Evolutionary conservation across 352 stramenopile genomes (phyloP).

Genomic region (Phytophthora vignae): DNA sequence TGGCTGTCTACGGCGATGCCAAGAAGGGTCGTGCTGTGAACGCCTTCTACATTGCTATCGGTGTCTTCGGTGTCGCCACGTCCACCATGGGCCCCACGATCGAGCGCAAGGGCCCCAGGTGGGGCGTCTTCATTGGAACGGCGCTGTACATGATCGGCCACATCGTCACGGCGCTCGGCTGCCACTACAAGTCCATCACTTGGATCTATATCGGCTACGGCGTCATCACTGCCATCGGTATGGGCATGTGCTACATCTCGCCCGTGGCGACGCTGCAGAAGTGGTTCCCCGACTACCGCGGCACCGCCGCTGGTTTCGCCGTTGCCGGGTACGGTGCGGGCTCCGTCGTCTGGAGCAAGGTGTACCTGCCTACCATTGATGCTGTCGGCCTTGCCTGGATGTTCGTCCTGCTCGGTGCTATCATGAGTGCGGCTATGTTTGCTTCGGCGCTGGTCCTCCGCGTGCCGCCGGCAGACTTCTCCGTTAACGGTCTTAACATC

Average conservation of each 20-base stretch:
- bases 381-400: constrained; percentile 49
- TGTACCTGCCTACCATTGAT: constrained; percentile 61
- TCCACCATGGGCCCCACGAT: constrained; percentile 65
- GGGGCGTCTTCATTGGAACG: constrained; percentile 54
- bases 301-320: constrained; percentile 68
- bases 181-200: constrained; percentile 63
- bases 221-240: constrained; percentile 64
- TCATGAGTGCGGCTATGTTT: constrained; percentile 57
- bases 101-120: constrained; percentile 60
- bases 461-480: constrained; percentile 55
- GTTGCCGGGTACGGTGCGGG: constrained; percentile 69
- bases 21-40: constrained; percentile 67
- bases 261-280: constrained; percentile 73
- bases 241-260: constrained; percentile 77
- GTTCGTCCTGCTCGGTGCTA: constrained; percentile 52
- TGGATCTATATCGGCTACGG: constrained; percentile 75
- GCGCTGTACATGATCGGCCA: constrained; percentile 60
- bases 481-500: constrained; percentile 63
- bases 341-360: constrained; percentile 70
- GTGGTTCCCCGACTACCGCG: constrained; percentile 82
- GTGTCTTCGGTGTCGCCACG: constrained; percentile 61
- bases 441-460: constrained; percentile 54
- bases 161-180: constrained; percentile 58
- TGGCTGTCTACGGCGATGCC: constrained; percentile 55
- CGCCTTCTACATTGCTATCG: constrained; percentile 76